Base-by-base conservation (phyloP, 768 basidiomycete species). In the Favolaschia claudopus region DNA sequence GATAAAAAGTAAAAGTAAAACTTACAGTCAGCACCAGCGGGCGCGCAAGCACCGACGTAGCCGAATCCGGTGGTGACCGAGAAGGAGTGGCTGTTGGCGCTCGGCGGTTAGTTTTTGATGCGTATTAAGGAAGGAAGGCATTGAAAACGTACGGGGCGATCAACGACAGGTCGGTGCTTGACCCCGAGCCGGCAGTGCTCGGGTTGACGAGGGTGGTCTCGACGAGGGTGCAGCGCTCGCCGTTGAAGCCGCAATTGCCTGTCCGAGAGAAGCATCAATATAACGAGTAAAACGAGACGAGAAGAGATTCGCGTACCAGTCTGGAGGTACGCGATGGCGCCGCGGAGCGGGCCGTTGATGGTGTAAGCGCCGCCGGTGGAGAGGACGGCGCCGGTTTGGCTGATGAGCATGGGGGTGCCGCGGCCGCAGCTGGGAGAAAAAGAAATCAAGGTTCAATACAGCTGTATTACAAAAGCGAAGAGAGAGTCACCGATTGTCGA, bases 121-220 rank as follows among this genome's bases (percentile, higher is more conserved):
- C 39, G 22, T 27, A 43, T 5, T 28, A 40, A 14, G 7, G 38
- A 13, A 53, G 34, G 19, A n/a, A n/a, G n/a, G n/a, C n/a, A n/a
- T n/a, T n/a, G 15, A 22, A 5, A 36, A 55, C 72, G 12, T 62
- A 75, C 75, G 73, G 72, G 27, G 73, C 63, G 34, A 77, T 74
- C 46, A 75, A 60, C 8, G 72, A 69, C 33, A 76, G 59, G 39
- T 76, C 76, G 9, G 73, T 67, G 62, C 72, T 75, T 12, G 77
- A 78, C 24, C 74, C 74, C 47, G 68, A 65, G 10, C 74, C 75
- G 6, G 71, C 62, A 22, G 58, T 56, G 9, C 68, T 69, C 2
- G 76, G 75, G 58, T 78, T 77, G 4, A 40, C 43, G n/a, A 78
- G 67, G 20, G 69, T 75, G 7, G 69, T 70, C 58, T 77, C 76